These are phyloP conservation scores for Nemophila menziesii DNA, from an alignment of 257 asterid species.

Conservation along the genomic window DNA sequence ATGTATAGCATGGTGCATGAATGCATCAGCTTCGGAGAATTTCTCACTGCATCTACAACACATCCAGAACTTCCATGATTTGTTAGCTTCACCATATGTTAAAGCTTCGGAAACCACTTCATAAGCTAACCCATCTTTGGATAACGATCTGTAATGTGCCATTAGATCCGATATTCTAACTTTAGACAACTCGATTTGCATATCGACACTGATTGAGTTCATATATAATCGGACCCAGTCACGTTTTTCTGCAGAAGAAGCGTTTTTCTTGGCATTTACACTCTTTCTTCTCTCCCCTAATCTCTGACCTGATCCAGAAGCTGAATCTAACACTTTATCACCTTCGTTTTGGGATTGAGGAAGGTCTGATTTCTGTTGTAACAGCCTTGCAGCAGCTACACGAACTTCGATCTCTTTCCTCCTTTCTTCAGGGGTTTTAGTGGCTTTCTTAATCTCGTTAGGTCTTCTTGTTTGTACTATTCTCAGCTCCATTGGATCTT, in stretches of 20 bases:
- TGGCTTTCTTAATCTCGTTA: slow-evolving; percentile 64
- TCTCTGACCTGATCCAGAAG: slow-evolving; percentile 35
- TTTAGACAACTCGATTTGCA: slow-evolving; percentile 37
- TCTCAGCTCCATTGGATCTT: slow-evolving; percentile 74
- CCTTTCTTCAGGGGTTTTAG: slow-evolving; percentile 67
- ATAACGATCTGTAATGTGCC: slow-evolving; percentile 43
- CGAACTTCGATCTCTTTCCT: slow-evolving; percentile 82
- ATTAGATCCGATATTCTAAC: slow-evolving; percentile 40
- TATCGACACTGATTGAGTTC: slow-evolving; percentile 43
- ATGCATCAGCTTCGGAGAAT: slow-evolving; percentile 34
- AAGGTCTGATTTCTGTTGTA: slow-evolving; percentile 59
- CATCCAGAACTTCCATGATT: slow-evolving; percentile 52
- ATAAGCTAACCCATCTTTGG: slow-evolving; percentile 31
- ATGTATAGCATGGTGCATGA: slow-evolving; percentile 44
- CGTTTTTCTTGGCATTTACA: slow-evolving; percentile 38
- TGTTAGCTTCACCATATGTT: slow-evolving; percentile 40
- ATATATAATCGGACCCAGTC: slow-evolving; percentile 52
- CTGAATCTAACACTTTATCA: slow-evolving; percentile 38
- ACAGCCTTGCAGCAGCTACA: slow-evolving; percentile 71
- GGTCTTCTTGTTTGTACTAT: slow-evolving; percentile 53
- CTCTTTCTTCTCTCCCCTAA: slow-evolving; percentile 44
- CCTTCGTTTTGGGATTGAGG: slow-evolving; percentile 26
- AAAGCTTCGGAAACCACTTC: slow-evolving; percentile 59
- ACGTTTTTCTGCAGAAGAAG: slow-evolving; percentile 54
- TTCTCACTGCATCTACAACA: slow-evolving; percentile 63